phyloP scores from a whole-genome alignment of 257 asterid genomes.

The Marsdenia floribunda region DNA sequence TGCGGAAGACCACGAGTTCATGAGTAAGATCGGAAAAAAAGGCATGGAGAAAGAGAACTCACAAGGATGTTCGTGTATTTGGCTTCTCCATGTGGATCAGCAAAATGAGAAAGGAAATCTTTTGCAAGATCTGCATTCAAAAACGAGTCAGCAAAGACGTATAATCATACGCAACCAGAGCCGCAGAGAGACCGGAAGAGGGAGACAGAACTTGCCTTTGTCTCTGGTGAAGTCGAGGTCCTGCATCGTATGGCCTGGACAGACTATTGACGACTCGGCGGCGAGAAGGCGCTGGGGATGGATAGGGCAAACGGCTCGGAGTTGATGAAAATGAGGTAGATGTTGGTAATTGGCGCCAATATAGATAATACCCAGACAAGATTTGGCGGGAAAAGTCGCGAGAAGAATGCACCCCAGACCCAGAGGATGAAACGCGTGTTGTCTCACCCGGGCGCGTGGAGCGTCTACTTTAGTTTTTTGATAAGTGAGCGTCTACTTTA shows the following conservation, averaged over 20 bases:
- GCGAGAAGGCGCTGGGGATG: constrained; percentile 11
- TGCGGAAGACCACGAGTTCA: neutral
- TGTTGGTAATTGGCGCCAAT: constrained; percentile 51
- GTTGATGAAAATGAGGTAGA: constrained; percentile 3
- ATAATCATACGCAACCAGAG: neutral
- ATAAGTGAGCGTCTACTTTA: too few species aligned
- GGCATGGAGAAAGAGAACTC: constrained; percentile 16
- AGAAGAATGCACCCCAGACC: neutral
- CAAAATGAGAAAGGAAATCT: constrained; percentile 64
- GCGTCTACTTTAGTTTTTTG: neutral
- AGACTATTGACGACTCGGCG: neutral
- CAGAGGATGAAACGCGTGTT: neutral
- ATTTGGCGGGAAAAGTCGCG: constrained; percentile 64
- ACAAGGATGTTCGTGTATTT: constrained; percentile 75
- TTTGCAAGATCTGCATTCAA: constrained; percentile 60
- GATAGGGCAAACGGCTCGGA: neutral
- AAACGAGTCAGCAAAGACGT: neutral
- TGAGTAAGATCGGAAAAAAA: neutral
- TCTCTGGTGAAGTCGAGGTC: constrained; percentile 63
- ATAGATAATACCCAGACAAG: constrained; percentile 1
- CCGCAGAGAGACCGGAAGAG: neutral
- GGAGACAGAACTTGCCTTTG: constrained; percentile 37
- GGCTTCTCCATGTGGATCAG: constrained; percentile 63
- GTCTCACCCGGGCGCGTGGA: neutral
- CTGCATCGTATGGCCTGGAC: constrained; percentile 35